phyloP scores from a whole-genome alignment of 2,329 filamentous ascomycete species.

The Diaporthe citri region DNA sequence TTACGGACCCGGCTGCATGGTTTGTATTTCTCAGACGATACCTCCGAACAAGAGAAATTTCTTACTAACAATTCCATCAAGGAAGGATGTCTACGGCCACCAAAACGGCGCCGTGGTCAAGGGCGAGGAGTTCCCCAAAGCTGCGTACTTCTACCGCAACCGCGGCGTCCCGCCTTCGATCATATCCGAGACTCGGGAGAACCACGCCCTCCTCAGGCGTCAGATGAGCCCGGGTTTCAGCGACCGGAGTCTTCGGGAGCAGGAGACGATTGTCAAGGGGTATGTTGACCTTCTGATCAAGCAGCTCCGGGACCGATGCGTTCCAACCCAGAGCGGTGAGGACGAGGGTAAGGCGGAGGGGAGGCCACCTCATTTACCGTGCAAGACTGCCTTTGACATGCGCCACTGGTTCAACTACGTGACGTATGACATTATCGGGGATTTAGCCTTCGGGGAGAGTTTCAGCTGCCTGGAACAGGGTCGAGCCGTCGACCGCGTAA shows the following conservation, averaged over 20 bases:
- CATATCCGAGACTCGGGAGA: conserved; percentile 40
- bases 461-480: conserved; percentile 52
- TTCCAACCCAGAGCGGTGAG: neutral
- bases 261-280: conserved; percentile 46
- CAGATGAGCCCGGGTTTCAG: conserved; percentile 49
- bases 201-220: conserved; percentile 41
- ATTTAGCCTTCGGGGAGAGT: conserved; percentile 59
- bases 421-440: conserved; percentile 56
- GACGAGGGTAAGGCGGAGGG: conserved; percentile 19
- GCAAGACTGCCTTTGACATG: conserved; percentile 34
- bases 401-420: conserved; percentile 50
- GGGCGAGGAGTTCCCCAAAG: conserved; percentile 41
- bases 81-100: conserved; percentile 41
- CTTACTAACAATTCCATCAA: neutral
- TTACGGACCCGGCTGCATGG: conserved; percentile 36
- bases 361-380: too few relatives aligned
- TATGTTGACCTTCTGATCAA: conserved; percentile 46
- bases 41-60: neutral
- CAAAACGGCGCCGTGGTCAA: conserved; percentile 32
- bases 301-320: conserved; percentile 28
- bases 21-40: neutral
- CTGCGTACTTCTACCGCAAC: conserved; percentile 35
- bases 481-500: conserved; percentile 46
- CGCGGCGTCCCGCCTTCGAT: conserved; percentile 34
- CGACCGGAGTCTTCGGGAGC: conserved; percentile 46